Base-by-base conservation (phyloP, 306 rosid genomes). In the Arachis stenosperma region DNA sequence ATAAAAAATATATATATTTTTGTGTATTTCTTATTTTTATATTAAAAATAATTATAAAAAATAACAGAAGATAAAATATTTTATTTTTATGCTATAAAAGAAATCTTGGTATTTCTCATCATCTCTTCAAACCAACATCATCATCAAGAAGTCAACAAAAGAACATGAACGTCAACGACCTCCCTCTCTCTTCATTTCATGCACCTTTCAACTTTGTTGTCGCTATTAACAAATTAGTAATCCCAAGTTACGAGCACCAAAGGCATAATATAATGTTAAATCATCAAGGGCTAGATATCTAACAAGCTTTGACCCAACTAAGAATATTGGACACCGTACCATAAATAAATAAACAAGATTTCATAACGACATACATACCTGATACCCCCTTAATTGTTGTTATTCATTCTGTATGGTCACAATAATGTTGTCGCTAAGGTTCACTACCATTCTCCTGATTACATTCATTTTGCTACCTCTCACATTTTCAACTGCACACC, bases 381-480 rank as follows among this genome's bases (percentile, higher is more conserved):
- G 58, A 15, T 7, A 55, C 29, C 27, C 63, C 43, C 62, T 64
- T 73, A 15, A 36, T 5, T 33, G 67, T 61, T 63, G 68, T 33
- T 73, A 29, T 33, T 33, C 37, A 33, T 33, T 33, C 37, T 33
- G 37, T 33, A 33, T 33, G 9, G 57, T 36, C 53, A 56, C 8
- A 51, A 74, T 73, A 52, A 88, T 84, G 89, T 79, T 67, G 79
- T 80, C 83, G 51, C 6, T 68, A 37, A 83, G 79, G 65, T 78
- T 77, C 65, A 40, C 66, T 57, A 48, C 30, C 81, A 54, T 82
- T 70, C 52, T 75, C 36, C 67, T 78, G 13, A 12, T 82, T 15
- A 12, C 81, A 42, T 37, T 84, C 54, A 22, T 69, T 46, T 40
- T 83, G 79, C 81, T 84, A 13, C 79, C 52, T 61, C 51, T 71